These are phyloP conservation scores for Polygonum maritimum DNA, from an alignment of 148 eudicot genomes.

Conservation along the genomic window DNA sequence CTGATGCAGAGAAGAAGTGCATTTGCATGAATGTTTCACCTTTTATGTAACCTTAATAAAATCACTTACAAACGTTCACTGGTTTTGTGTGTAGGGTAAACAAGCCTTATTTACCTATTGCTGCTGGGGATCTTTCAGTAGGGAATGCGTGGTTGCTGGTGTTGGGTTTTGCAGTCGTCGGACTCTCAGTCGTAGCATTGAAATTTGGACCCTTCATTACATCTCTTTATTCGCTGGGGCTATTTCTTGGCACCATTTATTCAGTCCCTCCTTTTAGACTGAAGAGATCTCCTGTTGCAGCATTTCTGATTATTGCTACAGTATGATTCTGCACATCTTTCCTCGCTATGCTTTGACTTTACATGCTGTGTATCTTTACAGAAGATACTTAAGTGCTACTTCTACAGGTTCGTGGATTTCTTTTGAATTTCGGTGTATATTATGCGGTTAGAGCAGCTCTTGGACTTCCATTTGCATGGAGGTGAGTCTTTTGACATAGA, in stretches of 20 bases:
- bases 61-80: neutral
- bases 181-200: constrained; percentile 62
- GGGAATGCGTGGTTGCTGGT: constrained; percentile 90
- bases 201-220: constrained; percentile 91
- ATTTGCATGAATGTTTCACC: neutral
- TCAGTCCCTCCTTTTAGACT: constrained; percentile 96
- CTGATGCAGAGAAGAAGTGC: neutral
- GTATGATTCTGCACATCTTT: constrained; percentile 30
- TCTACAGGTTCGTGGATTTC: constrained; percentile 91
- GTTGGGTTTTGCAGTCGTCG: constrained; percentile 60
- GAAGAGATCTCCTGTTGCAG: constrained; percentile 89
- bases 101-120: constrained; percentile 95
- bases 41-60: neutral
- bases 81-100: constrained; percentile 57
- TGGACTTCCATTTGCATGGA: constrained; percentile 87
- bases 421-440: constrained; percentile 93
- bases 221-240: constrained; percentile 72
- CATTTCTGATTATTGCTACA: constrained; percentile 92
- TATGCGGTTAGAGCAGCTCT: constrained; percentile 95
- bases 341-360: neutral
- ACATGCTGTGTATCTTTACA: neutral
- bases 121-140: constrained; percentile 97
- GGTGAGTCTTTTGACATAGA: constrained; percentile 29
- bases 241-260: constrained; percentile 94
- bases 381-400: constrained; percentile 10